Evolutionary conservation across 371 early-diverging fungal species (phyloP), one percentile per base, ranked within the genome.

Genomic region (Phascolomyces articulosus): DNA sequence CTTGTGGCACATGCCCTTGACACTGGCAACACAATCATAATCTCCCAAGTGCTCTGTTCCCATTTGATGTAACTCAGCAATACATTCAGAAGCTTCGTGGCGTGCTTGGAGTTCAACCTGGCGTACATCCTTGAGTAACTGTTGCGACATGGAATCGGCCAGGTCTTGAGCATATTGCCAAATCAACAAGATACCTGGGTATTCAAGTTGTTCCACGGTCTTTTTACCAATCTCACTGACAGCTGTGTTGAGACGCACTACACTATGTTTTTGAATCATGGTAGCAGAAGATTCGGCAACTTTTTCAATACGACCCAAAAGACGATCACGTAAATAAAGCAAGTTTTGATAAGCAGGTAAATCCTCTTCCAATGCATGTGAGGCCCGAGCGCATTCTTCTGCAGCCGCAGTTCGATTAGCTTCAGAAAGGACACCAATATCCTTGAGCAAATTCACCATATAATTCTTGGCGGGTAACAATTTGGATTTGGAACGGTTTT

Each of bases 401-500:
- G 69, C 69, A 8, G 87, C 83, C 40, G 74, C 73, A 23, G 71
- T 68, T 24, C 71, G 71, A 68, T 89, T 91, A 34, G 78, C 74
- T 63, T 86, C 85, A 3, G 86, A 75, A 23, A 91, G 67, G 10
- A 81, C 55, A 21, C 72, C 65, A 47, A 91, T 78, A 63, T 95
- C 96, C 57, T 65, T 72, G 58, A 95, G 74, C 26, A 96, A 78
- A 69, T 96, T 93, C 64, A 83, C 81, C 20, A 96, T 82, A 66
- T 94, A 98, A 65, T 90, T 85, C 78, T 96, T 95, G 49, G 96
- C 97, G 0, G 99, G 99, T 1, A 91, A 88, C 20, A 98, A 83
- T 79, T 98, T 98, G 58, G 95, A 94, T 67, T 92, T 92, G 63
- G 92, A 84, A 29, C 98, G 93, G 79, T 98, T 96, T 75, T 96